A percentile compares a stretch with the other conserved stretches of the same genome.
phyloP scores from a whole-genome alignment of 2,329 filamentous ascomycete species.

The Phialophora chinensis region DNA sequence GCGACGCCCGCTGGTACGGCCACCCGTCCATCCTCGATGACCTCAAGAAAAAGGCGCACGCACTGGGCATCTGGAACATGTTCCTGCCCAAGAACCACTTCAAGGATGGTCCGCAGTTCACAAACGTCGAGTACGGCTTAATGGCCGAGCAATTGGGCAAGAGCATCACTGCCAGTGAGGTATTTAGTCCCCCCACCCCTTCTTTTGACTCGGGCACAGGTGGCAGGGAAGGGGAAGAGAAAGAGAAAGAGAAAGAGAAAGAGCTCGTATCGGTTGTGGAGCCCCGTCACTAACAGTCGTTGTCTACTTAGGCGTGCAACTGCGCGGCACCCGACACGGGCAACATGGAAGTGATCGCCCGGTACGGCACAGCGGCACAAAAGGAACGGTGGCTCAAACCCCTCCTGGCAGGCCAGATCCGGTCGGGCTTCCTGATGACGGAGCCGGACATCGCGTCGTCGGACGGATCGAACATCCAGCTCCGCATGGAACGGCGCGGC shows the following conservation, averaged over 20 bases:
- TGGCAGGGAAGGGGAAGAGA: neutral
- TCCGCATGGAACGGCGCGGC: slow-evolving; percentile 81
- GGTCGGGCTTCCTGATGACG: slow-evolving; percentile 92
- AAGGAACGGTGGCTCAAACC: slow-evolving; percentile 84
- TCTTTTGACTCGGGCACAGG: neutral
- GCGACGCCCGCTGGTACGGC: slow-evolving; percentile 72
- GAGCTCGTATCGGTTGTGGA: neutral
- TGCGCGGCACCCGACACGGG: slow-evolving; percentile 90
- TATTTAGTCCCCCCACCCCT: slow-evolving; percentile 49
- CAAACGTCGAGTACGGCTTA: slow-evolving; percentile 93
- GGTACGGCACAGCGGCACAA: slow-evolving; percentile 75
- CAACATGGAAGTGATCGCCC: slow-evolving; percentile 94
- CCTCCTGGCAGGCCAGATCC: slow-evolving; percentile 81
- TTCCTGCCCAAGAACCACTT: slow-evolving; percentile 96
- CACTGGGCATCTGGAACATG: slow-evolving; percentile 95
- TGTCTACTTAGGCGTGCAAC: slow-evolving; percentile 60
- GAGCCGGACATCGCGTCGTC: slow-evolving; percentile 87
- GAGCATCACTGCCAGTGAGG: slow-evolving; percentile 81
- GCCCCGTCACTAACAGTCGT: neutral
- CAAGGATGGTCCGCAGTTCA: slow-evolving; percentile 83
- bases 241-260: neutral
- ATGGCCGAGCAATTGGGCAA: slow-evolving; percentile 97
- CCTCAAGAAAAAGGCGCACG: slow-evolving; percentile 80
- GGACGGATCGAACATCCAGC: slow-evolving; percentile 90
- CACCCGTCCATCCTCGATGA: slow-evolving; percentile 86